Base-by-base conservation (phyloP, 306 rosid genomes). In the Vicia faba region DNA sequence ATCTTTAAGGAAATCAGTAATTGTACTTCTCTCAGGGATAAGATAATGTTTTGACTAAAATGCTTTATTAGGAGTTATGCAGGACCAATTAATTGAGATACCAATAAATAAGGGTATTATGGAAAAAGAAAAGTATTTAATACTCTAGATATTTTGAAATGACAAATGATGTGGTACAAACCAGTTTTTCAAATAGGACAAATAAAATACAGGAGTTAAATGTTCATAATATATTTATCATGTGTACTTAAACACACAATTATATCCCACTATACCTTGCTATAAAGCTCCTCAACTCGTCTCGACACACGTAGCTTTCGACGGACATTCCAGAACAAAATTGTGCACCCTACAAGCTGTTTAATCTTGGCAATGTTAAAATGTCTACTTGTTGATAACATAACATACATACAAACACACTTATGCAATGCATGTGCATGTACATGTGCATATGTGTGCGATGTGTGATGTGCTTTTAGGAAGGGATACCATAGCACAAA, bases 241-340 rank as follows among this genome's bases (percentile, higher is more conserved):
- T 5, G 46, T 60, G 3, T 31, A 60, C 6, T 60, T 23, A 26
- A 26, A 44, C 41, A 29, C 3, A 64, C 26, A 49, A 8, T 25
- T 2, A 12, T 11, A 23, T 45, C 14, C 29, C 38, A 49, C 0
- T 25, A 23, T 77, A 89, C 96, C 98, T 89, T 88, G 35, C 80
- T 72, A 75, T 92, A 92, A 61, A 92, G 89, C 77, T 81, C 83
- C 67, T 92, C 96, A 19, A 83, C 93, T 73, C 93, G 81, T 23
- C 73, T 73, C 8, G 93, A 84, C 68, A 83, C 28, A 26, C 50
- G 55, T 33, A 40, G 76, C 65, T 80, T 82, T 64, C 60, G 69
- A 29, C 9, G 74, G 66, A 79, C 74, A 61, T 75, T 92, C 89
- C 74, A 40, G 51, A 87, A 23, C 49, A 89, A 78, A 46, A 65